Evolutionary conservation across 2,329 filamentous ascomycete species (phyloP), one percentile per base, ranked within the genome.

Genomic region (Shiraia sp.): DNA sequence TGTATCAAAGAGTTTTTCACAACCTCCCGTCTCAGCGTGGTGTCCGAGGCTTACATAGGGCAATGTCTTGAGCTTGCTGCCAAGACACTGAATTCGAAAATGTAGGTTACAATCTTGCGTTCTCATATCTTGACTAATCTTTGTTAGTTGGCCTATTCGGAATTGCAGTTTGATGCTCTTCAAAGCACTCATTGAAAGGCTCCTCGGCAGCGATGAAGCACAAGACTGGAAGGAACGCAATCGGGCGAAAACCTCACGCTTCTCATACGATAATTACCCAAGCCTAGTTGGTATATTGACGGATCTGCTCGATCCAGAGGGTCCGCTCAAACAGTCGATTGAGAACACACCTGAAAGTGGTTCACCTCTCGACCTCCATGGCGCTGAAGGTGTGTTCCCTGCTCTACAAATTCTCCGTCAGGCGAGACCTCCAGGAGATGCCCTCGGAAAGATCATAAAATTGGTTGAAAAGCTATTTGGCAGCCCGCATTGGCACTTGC

Each of bases 121-220:
- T 34, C 3, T 1, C 14, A 5, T 31, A 4, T 28, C 10, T 15
- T 13, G 32, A n/a, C 43, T 58, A 10, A 49, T 13, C 31, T 3
- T 22, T 47, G 15, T 9, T 47, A 88, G 84, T 15, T 99, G 93
- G 93, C 89, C 91, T 0, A 90, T 99, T 42, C 85, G 91, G 1
- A 99, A 99, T 66, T 96, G 90, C 54, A 90, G 90, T 2, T 72
- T 97, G 24, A 87, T 97, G 72, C 81, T 99, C 6, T 84, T 97
- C 51, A 83, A 92, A 40, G 89, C 90, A 48, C 76, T 96, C 4
- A 87, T 95, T 37, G 88, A 93, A 62, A 80, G 81, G 49, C 73
- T 95, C 1, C 82, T 93, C 19, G 88, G 88, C 12, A 88, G 85
- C 0, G 85, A 82, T 40, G 86, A 90, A 43, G 66, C 72, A 6